Conservation (phyloP, 495 filamentous ascomycete species). For the Elaphomyces granulatus region DNA sequence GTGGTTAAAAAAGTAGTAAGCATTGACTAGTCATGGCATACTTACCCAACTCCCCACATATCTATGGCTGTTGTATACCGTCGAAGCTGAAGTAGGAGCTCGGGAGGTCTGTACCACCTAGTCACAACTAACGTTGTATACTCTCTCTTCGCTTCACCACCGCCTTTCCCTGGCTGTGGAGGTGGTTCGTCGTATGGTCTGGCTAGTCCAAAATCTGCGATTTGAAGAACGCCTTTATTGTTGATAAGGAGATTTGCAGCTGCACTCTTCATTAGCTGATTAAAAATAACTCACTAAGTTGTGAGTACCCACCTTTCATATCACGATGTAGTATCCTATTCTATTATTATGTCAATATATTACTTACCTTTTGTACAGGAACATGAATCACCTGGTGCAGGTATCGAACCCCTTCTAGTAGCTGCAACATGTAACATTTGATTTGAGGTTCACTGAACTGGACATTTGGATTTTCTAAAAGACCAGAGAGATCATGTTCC, state of each 20-base stretch:
- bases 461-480: constrained; percentile 87
- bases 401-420: constrained; percentile 79
- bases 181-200: constrained; percentile 81
- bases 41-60: constrained; percentile 92
- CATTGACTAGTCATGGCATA: background rate
- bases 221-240: constrained; percentile 85
- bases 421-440: constrained; percentile 94
- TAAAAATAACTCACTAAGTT: background rate
- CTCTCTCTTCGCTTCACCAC: constrained; percentile 72
- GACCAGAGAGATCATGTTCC: constrained; percentile 93
- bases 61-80: constrained; percentile 93
- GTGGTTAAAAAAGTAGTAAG: constrained; percentile 8
- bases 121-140: constrained; percentile 95
- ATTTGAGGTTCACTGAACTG: constrained; percentile 78
- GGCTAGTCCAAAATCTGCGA: constrained; percentile 93
- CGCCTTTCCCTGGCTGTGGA: constrained; percentile 64
- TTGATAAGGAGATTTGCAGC: constrained; percentile 95
- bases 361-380: background rate
- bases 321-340: constrained; percentile 87
- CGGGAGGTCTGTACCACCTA: constrained; percentile 91
- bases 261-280: constrained; percentile 20
- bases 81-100: constrained; percentile 74
- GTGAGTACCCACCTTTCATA: constrained; percentile 55
- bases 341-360: constrained; percentile 15
- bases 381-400: constrained; percentile 52